phyloP scores from a whole-genome alignment of 225 moss, liverwort and hornwort genomes.

The Sphagnum tenellum region DNA sequence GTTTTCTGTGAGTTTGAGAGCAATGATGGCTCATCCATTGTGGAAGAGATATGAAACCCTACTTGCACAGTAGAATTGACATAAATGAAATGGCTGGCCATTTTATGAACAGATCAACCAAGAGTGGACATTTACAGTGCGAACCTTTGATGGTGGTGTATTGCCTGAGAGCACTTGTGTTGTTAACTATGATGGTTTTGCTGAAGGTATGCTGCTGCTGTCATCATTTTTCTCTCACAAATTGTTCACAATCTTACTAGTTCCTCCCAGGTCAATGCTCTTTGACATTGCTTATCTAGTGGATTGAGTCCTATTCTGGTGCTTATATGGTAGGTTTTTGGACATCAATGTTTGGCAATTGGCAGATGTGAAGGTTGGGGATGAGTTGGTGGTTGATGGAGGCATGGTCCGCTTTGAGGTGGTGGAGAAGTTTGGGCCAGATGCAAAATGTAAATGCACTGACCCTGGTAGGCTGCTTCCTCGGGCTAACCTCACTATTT shows the following conservation, averaged over 20 bases:
- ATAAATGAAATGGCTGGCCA: too few relatives aligned
- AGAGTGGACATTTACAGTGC: constrained; percentile 93
- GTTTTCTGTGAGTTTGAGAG: too few relatives aligned
- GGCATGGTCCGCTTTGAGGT: constrained; percentile 99
- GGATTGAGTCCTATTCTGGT: neutral
- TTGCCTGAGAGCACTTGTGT: constrained; percentile 52
- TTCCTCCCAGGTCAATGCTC: neutral
- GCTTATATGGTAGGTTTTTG: too few relatives aligned
- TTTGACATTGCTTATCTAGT: neutral
- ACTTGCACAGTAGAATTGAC: too few relatives aligned
- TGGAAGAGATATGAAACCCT: too few relatives aligned
- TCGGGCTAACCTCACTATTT: constrained; percentile 91
- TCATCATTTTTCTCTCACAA: neutral
- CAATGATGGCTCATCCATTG: too few relatives aligned
- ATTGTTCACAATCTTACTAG: neutral
- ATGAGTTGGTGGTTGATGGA: constrained; percentile 93
- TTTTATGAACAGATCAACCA: constrained; percentile 63
- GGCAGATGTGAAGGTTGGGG: constrained; percentile 72
- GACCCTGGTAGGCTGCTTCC: constrained; percentile 92
- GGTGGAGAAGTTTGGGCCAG: constrained; percentile 77
- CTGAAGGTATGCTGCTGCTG: constrained; percentile 52
- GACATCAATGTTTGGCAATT: neutral
- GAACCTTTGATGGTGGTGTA: constrained; percentile 41
- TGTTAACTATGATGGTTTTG: constrained; percentile 94
- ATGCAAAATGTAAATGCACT: constrained; percentile 79